These are phyloP conservation scores for Endocalyx cinctus DNA, from an alignment of 2,329 filamentous ascomycete genomes.

Conservation along the genomic window DNA sequence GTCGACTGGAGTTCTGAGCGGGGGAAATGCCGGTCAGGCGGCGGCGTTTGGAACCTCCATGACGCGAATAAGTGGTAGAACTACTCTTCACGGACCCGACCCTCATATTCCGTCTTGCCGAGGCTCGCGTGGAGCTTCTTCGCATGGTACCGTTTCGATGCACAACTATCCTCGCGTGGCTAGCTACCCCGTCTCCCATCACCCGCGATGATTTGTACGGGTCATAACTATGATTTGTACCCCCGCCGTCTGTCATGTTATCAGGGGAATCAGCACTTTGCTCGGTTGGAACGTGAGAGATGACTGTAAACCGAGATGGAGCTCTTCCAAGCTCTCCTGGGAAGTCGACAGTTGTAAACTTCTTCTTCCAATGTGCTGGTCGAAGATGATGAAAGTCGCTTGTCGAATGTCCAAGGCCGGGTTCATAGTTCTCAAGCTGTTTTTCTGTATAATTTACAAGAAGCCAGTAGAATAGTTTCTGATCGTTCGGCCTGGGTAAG, in stretches of 20 bases:
- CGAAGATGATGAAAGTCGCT: conserved; percentile 86
- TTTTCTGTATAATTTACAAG: conserved; percentile 78
- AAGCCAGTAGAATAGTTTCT: conserved; percentile 89
- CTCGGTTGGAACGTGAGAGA: conserved; percentile 51
- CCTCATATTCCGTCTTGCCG: conserved; percentile 31
- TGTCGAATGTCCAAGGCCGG: conserved; percentile 73
- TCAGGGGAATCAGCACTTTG: conserved; percentile 39
- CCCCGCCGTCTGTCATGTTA: conserved; percentile 30
- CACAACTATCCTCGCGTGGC: conserved; percentile 64
- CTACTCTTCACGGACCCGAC: conserved; percentile 28
- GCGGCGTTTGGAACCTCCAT: no score
- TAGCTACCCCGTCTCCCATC: conserved; percentile 43
- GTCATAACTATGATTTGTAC: conserved; percentile 67
- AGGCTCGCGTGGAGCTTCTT: conserved; percentile 19
- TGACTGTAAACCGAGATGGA: conserved; percentile 60
- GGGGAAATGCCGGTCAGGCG: no score
- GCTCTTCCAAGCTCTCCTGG: conserved; percentile 43
- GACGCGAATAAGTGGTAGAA: conserved; percentile 28
- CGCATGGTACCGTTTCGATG: conserved; percentile 47
- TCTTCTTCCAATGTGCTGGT: conserved; percentile 53
- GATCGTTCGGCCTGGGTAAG: conserved; percentile 80
- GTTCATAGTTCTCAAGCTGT: conserved; percentile 82
- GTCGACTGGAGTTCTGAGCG: no score
- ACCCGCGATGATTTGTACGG: conserved; percentile 69
- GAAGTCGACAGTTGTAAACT: conserved; percentile 59